Evolutionary conservation across 345 rosid species (phyloP), one percentile per base, ranked within the genome.

Genomic region (Moringa oleifera): DNA sequence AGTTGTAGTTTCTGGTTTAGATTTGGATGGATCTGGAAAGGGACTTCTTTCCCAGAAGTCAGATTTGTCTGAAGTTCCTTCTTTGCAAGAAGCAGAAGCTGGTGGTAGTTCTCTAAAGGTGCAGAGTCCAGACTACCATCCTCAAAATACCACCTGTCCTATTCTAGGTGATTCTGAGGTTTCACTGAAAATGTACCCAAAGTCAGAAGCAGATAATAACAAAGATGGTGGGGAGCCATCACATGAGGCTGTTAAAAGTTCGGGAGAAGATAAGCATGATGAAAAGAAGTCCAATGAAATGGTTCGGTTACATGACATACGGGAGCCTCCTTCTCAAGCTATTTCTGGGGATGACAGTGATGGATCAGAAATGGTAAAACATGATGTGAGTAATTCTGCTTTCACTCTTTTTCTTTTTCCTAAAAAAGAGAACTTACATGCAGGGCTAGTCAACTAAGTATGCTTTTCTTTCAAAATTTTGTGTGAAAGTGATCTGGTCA

Each of bases 281-380:
- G 70, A 66, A n/a, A n/a, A n/a, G 61, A 80, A 79, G 78, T 68
- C 69, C 22, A 75, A 60, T 37, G 69, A 72, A 68, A 65, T 62
- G 58, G 78, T 63, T 55, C 73, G 74, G 49, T 59, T 71, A 25
- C 51, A 78, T 63, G 74, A 69, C 51, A 49, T 72, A 56, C 82
- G 60, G 59, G 86, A 74, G 51, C 72, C 77, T 64, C 69, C 62
- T 53, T 50, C 55, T 47, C 72, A 75, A 64, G 79, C 81, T 68
- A 62, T 63, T 66, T 78, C 85, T 58, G 79, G 72, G 47, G 81
- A 90, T 68, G 95, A 89, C 59, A 75, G 87, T 55, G 89, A 81
- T 25, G 99, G 79, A 67, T 87, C 91, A 22, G 95, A 88, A 77
- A 74, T 80, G 63, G 72, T 83, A 72, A 92, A 88, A 73, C 93